Conservation (phyloP, 129 eudicot genomes). For the Chrysanthemum seticuspe region DNA sequence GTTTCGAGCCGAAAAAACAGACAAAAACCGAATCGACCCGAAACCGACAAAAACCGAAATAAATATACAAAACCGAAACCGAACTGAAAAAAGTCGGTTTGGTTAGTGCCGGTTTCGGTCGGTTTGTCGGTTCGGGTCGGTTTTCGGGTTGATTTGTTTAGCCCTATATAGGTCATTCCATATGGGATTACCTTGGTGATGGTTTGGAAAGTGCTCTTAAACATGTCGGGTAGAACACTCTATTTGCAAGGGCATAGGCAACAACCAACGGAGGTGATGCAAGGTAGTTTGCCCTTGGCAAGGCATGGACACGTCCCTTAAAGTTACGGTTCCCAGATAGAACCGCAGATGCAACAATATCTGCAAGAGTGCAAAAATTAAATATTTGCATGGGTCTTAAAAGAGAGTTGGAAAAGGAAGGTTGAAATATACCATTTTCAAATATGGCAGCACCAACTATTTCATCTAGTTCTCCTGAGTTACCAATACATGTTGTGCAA, state of each 20-base stretch:
- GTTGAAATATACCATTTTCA: constrained; percentile 51
- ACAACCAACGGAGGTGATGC: constrained; percentile 94
- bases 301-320: constrained; percentile 83
- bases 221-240: constrained; percentile 83
- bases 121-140: no score
- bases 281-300: constrained; percentile 88
- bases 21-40: no score
- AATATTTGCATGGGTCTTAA: background rate
- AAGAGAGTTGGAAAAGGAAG: background rate
- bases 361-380: constrained; percentile 32
- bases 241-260: constrained; percentile 96
- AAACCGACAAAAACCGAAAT: no score
- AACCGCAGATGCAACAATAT: constrained; percentile 85
- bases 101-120: no score
- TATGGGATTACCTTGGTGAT: no score
- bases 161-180: background rate
- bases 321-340: constrained; percentile 89
- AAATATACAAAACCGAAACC: no score
- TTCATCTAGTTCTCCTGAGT: constrained; percentile 80
- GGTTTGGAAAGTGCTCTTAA: background rate
- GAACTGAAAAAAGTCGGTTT: no score
- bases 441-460: constrained; percentile 60
- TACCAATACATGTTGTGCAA: constrained; percentile 64
- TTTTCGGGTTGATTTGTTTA: no score
- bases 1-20: no score